Evolutionary conservation across 108 stramenopile species (phyloP), one percentile per base, ranked within the genome.

Genomic region (Schizochytrium sp.): DNA sequence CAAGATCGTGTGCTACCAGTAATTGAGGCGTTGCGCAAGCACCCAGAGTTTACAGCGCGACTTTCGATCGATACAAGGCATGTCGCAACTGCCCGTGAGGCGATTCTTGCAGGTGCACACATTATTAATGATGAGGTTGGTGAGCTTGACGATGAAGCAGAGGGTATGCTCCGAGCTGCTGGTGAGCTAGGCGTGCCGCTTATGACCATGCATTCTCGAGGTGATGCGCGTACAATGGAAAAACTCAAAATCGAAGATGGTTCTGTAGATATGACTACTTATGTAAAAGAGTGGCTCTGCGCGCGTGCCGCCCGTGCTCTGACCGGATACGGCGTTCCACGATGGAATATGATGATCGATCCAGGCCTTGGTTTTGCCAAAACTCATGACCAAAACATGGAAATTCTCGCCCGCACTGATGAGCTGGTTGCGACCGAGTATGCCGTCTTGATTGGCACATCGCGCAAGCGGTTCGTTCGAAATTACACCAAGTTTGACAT

Each of bases 281-380:
- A 95, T 28, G 97, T 99, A 4, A 90, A 72, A 4, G 46, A 46
- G 0, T 95, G 92, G 61, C 91, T 99, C 72, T 57, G 89, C 60
- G 88, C 90, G 87, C 95, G 94, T 56, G 94, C 92, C n/a, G 57
- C 46, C 50, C 92, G 88, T 1, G 97, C 98, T 45, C 95, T 96
- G 88, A 87, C 72, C 7, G 94, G 91, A 53, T 40, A 83, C 12
- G 97, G 97, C 5, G 92, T 99, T 44, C 94, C 92, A 28, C 92
- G 94, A 40, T 99, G 98, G 98, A 89, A 93, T 40, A 95, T 96
- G 61, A 89, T 98, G 28, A 72, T 97, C 12, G 98, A 99, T 90
- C 97, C 97, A 13, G 98, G 98, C 19, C 97, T 99, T 61, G 98
- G 98, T 5, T 99, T 99, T 90, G 98, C 98, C 19, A 99, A 99